Evolutionary conservation across 257 asterid species (phyloP).

Genomic region (Phtheirospermum japonicum): DNA sequence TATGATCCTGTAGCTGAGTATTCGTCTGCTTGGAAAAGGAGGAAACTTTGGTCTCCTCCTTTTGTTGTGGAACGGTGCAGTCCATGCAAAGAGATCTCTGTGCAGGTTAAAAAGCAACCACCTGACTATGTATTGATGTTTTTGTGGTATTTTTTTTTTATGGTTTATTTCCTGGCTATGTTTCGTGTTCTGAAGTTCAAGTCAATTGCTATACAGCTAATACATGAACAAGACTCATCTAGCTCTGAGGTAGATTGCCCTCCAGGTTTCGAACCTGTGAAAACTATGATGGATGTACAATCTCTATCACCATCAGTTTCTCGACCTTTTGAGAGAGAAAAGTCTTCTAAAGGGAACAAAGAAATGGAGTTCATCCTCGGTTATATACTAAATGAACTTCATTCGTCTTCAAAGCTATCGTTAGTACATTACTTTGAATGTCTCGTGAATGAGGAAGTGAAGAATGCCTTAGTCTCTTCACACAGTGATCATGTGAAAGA

Average conservation of each 20-base stretch:
- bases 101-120: slow-evolving; percentile 35
- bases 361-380: slow-evolving; percentile 49
- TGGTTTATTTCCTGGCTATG: slow-evolving; percentile 24
- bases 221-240: slow-evolving; percentile 41
- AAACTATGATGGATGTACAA: slow-evolving; percentile 35
- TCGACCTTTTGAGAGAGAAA: slow-evolving; percentile 34
- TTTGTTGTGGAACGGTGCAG: slow-evolving; percentile 32
- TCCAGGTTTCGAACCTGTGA: slow-evolving; percentile 68
- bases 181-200: slow-evolving; percentile 29
- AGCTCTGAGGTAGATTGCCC: slow-evolving; percentile 61
- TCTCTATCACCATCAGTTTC: slow-evolving; percentile 32
- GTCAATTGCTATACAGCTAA: slow-evolving; percentile 46
- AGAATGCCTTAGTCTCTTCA: slow-evolving; percentile 37
- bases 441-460: slow-evolving; percentile 67
- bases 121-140: slow-evolving; percentile 49
- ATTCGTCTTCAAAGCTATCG: slow-evolving; percentile 58
- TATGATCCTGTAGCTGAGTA: slow-evolving; percentile 62
- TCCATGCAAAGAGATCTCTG: slow-evolving; percentile 27
- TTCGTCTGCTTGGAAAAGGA: slow-evolving; percentile 79
- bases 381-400: slow-evolving; percentile 58
- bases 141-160: slow-evolving; percentile 23
- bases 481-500: slow-evolving; percentile 34
- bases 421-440: slow-evolving; percentile 41
- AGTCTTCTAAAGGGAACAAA: slow-evolving; percentile 31
- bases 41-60: slow-evolving; percentile 58